These are phyloP conservation scores for Pugionium dolabratum DNA, from an alignment of 345 rosid genomes.

Conservation along the genomic window DNA sequence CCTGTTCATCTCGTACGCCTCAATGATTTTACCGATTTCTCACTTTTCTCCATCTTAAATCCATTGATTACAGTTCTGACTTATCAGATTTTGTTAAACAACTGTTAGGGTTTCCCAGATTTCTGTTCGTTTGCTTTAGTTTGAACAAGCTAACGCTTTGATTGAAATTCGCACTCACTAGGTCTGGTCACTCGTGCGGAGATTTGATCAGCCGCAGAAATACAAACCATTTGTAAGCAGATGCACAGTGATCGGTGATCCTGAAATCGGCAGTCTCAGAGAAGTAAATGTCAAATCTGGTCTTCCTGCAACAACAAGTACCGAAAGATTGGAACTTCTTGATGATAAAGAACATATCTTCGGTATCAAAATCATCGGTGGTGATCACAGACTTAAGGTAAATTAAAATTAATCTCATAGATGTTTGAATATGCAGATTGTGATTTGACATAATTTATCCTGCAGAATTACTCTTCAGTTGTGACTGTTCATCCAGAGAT, in stretches of 20 bases:
- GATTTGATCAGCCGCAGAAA: constrained; percentile 89
- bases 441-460: neutral
- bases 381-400: constrained; percentile 53
- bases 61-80: constrained; percentile 2
- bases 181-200: constrained; percentile 3
- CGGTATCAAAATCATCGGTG: constrained; percentile 56
- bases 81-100: neutral
- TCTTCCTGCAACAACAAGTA: constrained; percentile 94
- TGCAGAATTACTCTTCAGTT: constrained; percentile 82
- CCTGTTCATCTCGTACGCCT: constrained; percentile 61
- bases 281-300: constrained; percentile 94
- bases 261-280: constrained; percentile 25
- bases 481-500: constrained; percentile 85
- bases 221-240: constrained; percentile 91
- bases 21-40: neutral
- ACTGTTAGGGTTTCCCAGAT: neutral
- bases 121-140: neutral
- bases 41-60: neutral
- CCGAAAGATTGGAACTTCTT: constrained; percentile 80
- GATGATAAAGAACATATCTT: constrained; percentile 90
- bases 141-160: too few species aligned
- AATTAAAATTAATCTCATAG: neutral
- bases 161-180: too few species aligned
- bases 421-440: neutral
- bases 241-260: constrained; percentile 71